Evolutionary conservation across 306 rosid species (phyloP).

Genomic region (Gillenia trifoliata): DNA sequence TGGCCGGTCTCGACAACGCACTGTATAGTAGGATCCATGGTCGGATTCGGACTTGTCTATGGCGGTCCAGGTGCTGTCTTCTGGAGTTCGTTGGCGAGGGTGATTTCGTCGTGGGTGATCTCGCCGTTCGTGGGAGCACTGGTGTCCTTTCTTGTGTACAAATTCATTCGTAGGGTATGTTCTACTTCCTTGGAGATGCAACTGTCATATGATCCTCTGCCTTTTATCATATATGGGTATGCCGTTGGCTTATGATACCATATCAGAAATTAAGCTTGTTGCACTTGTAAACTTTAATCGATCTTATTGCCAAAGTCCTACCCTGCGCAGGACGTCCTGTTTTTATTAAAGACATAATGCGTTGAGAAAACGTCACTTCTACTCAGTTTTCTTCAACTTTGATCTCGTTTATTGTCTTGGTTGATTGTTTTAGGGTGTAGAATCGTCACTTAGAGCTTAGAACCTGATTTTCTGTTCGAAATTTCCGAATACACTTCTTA

Average conservation of each 20-base stretch:
- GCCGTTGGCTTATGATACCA: constrained; percentile 1
- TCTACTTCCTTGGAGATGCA: constrained; percentile 16
- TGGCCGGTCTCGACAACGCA: constrained; percentile 99
- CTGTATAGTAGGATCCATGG: constrained; percentile 98
- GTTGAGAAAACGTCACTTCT: background rate
- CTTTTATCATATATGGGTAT: constrained; percentile 4
- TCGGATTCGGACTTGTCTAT: constrained; percentile 82
- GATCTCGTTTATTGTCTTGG: background rate
- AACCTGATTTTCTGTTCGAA: background rate
- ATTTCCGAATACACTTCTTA: background rate
- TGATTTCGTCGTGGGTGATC: constrained; percentile 83
- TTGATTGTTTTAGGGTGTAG: no score
- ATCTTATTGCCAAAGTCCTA: background rate
- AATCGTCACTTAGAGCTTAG: no score
- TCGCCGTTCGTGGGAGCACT: constrained; percentile 92
- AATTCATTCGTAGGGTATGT: constrained; percentile 89
- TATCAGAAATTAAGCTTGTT: background rate
- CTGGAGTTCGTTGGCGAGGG: constrained; percentile 95
- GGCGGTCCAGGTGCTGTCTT: constrained; percentile 92
- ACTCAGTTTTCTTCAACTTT: background rate
- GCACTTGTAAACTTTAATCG: background rate
- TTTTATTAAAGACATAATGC: background rate
- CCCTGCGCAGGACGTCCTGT: background rate
- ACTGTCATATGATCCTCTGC: background rate
- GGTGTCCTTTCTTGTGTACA: constrained; percentile 85